Conservation (phyloP, 352 stramenopile genomes). For the Globisporangium okanoganense region DNA sequence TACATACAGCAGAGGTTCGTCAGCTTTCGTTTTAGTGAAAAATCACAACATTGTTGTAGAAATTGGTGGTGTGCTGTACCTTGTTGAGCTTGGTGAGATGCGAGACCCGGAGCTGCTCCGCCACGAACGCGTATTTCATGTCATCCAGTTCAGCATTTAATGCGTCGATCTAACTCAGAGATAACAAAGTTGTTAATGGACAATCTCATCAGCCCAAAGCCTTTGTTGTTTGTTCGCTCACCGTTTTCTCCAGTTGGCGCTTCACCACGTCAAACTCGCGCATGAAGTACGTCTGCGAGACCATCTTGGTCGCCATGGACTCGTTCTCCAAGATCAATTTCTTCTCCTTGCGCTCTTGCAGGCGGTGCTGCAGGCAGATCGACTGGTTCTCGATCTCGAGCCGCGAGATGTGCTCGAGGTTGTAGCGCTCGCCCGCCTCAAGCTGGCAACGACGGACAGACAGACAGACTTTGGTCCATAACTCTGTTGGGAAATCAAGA, state of each 20-base stretch:
- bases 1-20: not conserved
- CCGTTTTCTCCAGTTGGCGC: constrained; percentile 21
- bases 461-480: not conserved
- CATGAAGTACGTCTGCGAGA: constrained; percentile 7
- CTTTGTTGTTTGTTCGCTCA: constrained; percentile 1
- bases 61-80: constrained; percentile 11
- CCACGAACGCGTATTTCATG: constrained; percentile 26
- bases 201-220: not conserved
- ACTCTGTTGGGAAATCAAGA: not conserved
- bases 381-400: constrained; percentile 41
- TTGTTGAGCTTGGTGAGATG: constrained; percentile 29
- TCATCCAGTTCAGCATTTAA: constrained; percentile 32
- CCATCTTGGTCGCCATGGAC: constrained; percentile 14
- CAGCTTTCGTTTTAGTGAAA: not conserved
- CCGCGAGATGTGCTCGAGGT: constrained; percentile 31
- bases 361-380: constrained; percentile 28
- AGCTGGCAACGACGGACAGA: constrained; percentile 17
- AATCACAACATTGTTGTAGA: not conserved
- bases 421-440: constrained; percentile 25
- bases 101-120: constrained; percentile 29
- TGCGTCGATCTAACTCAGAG: constrained; percentile 18
- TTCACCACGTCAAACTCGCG: constrained; percentile 12
- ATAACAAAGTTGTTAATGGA: not conserved
- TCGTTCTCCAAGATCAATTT: constrained; percentile 21
- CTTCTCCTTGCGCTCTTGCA: constrained; percentile 21